Percentiles rank a stretch among this genome's conserved stretches.
phyloP scores from a whole-genome alignment of 1,284 basidiomycete genomes.

The Cutaneotrichosporon sp. region DNA sequence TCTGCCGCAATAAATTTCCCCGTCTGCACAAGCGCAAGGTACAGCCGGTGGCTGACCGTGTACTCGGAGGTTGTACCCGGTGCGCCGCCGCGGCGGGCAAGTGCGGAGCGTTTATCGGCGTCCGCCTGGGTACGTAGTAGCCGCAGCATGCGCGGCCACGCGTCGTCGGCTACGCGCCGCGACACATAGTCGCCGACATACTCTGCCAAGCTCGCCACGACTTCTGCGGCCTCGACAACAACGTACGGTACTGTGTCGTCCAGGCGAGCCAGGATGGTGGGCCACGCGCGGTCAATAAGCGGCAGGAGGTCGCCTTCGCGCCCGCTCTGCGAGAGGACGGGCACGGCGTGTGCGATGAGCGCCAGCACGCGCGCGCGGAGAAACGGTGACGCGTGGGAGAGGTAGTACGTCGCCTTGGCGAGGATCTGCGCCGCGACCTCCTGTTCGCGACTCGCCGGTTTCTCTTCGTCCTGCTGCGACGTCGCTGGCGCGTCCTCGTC shows the following conservation, averaged over 20 bases:
- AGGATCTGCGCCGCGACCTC: slow-evolving; percentile 74
- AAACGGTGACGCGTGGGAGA: slow-evolving; percentile 76
- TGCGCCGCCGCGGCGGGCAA: slow-evolving; percentile 55
- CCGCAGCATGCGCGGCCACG: slow-evolving; percentile 72
- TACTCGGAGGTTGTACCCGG: slow-evolving; percentile 18
- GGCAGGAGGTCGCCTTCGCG: slow-evolving; percentile 67
- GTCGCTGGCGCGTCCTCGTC: slow-evolving; percentile 24
- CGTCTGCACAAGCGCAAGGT: slow-evolving; percentile 64
- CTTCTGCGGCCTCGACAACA: slow-evolving; percentile 62
- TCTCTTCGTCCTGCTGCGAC: slow-evolving; percentile 51
- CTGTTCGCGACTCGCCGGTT: slow-evolving; percentile 64
- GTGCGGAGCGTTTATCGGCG: slow-evolving; percentile 60
- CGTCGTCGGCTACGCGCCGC: slow-evolving; percentile 73
- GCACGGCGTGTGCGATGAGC: slow-evolving; percentile 65
- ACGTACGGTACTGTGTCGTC: slow-evolving; percentile 68
- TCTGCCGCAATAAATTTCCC: slow-evolving; percentile 60
- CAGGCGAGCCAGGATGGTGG: slow-evolving; percentile 76
- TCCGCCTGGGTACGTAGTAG: slow-evolving; percentile 59
- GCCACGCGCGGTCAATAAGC: slow-evolving; percentile 79
- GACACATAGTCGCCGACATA: slow-evolving; percentile 78
- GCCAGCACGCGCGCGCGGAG: slow-evolving; percentile 74
- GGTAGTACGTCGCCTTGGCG: slow-evolving; percentile 75
- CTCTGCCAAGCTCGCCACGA: slow-evolving; percentile 63
- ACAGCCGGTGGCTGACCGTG: slow-evolving; percentile 66
- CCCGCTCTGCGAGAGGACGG: slow-evolving; percentile 57